Base-by-base conservation (phyloP, 345 rosid species). In the Aquilaria malaccensis region DNA sequence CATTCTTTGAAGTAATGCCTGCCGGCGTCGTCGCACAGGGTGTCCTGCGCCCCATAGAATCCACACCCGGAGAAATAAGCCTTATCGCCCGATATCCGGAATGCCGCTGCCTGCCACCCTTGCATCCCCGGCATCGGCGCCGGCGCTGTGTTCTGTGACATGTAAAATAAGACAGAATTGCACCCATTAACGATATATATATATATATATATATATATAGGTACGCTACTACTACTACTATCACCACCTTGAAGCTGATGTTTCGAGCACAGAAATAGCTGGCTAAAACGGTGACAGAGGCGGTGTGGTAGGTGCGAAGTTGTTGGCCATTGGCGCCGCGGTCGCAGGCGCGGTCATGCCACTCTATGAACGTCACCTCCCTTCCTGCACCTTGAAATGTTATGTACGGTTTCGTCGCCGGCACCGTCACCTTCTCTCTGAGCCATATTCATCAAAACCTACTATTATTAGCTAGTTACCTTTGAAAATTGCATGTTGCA, bases 331-430 rank as follows among this genome's bases (percentile, higher is more conserved):
- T 77, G 33, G 88, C 70, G 2, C 91, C 98, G 10, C 81, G 97
- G 72, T 93, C 98, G 7, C 86, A 69, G 0, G 98, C 98, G 60
- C 97, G 79, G 69, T 93, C 98, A 58, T 93, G 98, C 98, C 98
- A 93, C 68, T 93, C 98, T 30, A 93, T 84, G 72, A 80, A 77
- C 30, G 97, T 93, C 75, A 73, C 75, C 33, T 81, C 91, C 51
- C 86, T 81, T 51, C 98, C 98, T 0, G 85, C 89, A 1, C 98
- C 98, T 79, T 87, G 83, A 61, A 93, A 81, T 32, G 94, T 89
- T 50, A 89, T 79, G 80, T 82, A 89, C 33, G 94, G 97, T 76
- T 93, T 93, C 11, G 82, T 74, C 62, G 60, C 82, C 50, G 94
- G 96, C 77, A 93, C 96, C 74, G 77, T 79, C 79, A 93, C 97